phyloP scores from a whole-genome alignment of 148 eudicot species.

The Selenicereus undatus region DNA sequence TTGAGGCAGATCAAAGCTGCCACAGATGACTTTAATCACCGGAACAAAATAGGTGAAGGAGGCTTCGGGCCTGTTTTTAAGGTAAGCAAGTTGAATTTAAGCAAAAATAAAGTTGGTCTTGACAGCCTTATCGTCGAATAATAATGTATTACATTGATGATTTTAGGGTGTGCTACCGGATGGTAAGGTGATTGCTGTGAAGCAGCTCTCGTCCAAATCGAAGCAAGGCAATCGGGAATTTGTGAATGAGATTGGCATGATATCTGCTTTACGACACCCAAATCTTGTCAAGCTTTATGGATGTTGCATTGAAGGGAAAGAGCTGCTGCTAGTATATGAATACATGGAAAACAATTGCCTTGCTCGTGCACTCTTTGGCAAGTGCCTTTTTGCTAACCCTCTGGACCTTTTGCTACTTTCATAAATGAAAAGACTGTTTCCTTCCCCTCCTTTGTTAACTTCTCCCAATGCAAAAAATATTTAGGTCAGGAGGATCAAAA shows the following conservation, averaged over 20 bases:
- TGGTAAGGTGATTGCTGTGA: constrained; percentile 24
- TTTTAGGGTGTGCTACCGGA: constrained; percentile 19
- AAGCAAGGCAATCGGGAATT: constrained; percentile 25
- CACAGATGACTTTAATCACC: constrained; percentile 52
- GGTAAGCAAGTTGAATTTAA: constrained; percentile 28
- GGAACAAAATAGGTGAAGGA: constrained; percentile 80
- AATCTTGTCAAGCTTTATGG: constrained; percentile 26
- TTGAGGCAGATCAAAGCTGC: constrained; percentile 77
- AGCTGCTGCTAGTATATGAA: constrained; percentile 22
- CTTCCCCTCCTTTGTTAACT: background rate
- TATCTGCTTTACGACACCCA: constrained; percentile 24
- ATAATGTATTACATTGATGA: background rate
- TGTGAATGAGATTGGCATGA: constrained; percentile 23
- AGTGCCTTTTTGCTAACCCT: constrained; percentile 1
- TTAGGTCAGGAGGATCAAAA: constrained; percentile 31
- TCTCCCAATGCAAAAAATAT: background rate
- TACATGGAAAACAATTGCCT: constrained; percentile 23
- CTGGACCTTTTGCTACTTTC: background rate
- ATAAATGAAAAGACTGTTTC: background rate
- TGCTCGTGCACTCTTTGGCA: constrained; percentile 24
- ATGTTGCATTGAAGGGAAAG: constrained; percentile 19
- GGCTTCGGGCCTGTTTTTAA: constrained; percentile 93
- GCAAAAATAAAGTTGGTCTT: background rate
- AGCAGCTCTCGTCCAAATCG: constrained; percentile 21
- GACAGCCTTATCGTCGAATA: background rate